These are phyloP conservation scores for Fusarium sambucinum DNA, from an alignment of 2,329 filamentous ascomycete genomes.

Conservation along the genomic window DNA sequence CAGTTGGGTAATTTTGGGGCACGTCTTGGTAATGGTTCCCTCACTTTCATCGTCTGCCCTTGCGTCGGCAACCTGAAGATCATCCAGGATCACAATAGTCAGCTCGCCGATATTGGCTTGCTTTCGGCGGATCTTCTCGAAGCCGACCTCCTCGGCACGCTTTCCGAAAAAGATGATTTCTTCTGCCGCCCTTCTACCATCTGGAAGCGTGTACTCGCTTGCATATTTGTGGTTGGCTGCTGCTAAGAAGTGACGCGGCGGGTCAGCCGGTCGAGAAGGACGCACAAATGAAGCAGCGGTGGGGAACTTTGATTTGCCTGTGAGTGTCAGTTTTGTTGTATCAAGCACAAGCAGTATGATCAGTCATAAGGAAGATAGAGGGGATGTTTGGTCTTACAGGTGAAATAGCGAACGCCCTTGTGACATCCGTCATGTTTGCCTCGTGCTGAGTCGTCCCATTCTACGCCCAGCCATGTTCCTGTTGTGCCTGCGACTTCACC, in stretches of 20 bases:
- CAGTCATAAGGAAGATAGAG: not conserved
- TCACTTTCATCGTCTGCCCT: conserved; percentile 48
- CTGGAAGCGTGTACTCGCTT: conserved; percentile 59
- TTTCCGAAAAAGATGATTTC: conserved; percentile 81
- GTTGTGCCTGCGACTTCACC: conserved; percentile 81
- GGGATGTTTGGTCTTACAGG: conserved; percentile 67
- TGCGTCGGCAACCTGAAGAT: conserved; percentile 68
- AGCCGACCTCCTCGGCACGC: conserved; percentile 92
- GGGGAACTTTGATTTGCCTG: conserved; percentile 71
- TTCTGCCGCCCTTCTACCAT: conserved; percentile 53
- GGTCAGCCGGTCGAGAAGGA: conserved; percentile 77
- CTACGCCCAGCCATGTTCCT: conserved; percentile 90
- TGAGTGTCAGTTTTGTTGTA: not conserved
- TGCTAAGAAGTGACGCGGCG: conserved; percentile 78
- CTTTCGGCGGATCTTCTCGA: conserved; percentile 88
- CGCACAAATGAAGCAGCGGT: conserved; percentile 90
- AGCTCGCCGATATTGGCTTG: conserved; percentile 83
- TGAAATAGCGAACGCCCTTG: conserved; percentile 83
- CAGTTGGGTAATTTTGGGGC: conserved; percentile 78
- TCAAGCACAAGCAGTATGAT: not conserved
- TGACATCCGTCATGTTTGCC: conserved; percentile 93
- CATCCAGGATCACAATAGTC: conserved; percentile 84
- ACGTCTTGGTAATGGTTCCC: conserved; percentile 62
- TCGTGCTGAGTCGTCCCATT: conserved; percentile 90
- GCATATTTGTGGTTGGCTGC: conserved; percentile 89